Conservation (phyloP, 441 rosid genomes). For the Pelargonium citronellum region DNA sequence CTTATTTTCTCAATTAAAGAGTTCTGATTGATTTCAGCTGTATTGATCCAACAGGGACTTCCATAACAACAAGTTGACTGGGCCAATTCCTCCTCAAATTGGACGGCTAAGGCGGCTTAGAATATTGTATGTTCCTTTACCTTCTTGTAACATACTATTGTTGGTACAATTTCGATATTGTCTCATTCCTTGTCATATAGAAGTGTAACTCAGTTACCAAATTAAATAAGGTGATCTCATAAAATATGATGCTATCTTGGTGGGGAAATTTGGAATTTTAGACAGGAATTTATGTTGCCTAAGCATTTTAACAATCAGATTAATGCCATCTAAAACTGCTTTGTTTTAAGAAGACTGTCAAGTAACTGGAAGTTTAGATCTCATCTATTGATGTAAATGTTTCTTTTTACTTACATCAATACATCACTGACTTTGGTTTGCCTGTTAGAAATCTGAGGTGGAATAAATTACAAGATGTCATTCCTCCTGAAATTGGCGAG, state of each 20-base stretch:
- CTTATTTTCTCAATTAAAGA: neutral
- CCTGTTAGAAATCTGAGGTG: constrained; percentile 77
- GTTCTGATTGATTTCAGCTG: neutral
- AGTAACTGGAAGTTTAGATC: too few species aligned
- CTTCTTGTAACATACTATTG: too few species aligned
- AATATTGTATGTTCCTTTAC: constrained; percentile 51
- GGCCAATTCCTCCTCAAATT: constrained; percentile 76
- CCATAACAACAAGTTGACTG: constrained; percentile 74
- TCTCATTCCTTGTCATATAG: neutral
- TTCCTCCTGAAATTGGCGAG: constrained; percentile 88
- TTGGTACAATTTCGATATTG: too few species aligned
- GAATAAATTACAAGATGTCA: constrained; percentile 90
- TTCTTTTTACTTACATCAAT: neutral
- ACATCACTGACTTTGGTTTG: constrained; percentile 14
- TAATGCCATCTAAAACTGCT: too few species aligned
- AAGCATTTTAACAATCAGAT: too few species aligned
- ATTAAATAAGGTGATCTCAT: neutral
- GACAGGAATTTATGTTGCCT: too few species aligned
- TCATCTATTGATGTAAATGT: neutral
- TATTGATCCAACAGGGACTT: constrained; percentile 50
- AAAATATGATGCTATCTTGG: neutral
- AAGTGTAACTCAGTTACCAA: neutral
- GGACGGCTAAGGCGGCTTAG: constrained; percentile 71
- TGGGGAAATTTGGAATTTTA: neutral
- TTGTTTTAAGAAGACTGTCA: too few species aligned